Conservation (phyloP, 2,329 filamentous ascomycete genomes). For the Leptographium procerum region DNA sequence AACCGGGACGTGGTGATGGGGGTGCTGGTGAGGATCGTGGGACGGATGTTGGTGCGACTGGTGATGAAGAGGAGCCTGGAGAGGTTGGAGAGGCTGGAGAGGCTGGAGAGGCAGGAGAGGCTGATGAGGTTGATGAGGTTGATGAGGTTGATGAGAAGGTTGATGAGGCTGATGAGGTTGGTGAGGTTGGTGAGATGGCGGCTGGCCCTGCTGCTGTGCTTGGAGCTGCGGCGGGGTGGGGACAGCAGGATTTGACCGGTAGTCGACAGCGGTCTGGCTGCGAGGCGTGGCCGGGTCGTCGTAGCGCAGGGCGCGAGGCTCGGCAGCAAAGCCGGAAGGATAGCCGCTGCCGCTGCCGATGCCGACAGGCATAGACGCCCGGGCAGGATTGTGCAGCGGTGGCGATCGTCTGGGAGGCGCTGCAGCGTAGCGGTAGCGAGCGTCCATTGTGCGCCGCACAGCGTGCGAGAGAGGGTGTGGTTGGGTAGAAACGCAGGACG, state of each 20-base stretch:
- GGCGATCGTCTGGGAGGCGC: constrained; percentile 29
- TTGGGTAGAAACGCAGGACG: not conserved
- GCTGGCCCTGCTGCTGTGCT: not conserved
- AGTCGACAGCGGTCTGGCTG: constrained; percentile 5
- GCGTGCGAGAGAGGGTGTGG: not conserved
- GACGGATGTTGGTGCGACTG: not conserved
- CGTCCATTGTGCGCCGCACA: constrained; percentile 9
- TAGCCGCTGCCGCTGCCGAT: constrained; percentile 29
- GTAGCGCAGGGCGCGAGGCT: constrained; percentile 33
- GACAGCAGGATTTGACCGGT: constrained; percentile 9
- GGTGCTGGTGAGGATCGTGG: not conserved
- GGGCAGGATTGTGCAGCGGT: constrained; percentile 31
- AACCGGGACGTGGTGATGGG: constrained; percentile 15
- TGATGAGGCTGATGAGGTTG: not conserved
- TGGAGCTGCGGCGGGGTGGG: constrained; percentile 12
- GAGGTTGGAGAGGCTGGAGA: not conserved
- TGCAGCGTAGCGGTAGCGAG: constrained; percentile 11
- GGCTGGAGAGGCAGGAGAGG: no score
- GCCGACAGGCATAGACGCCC: constrained; percentile 38
- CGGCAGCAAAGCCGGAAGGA: constrained; percentile 30
- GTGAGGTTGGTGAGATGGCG: not conserved
- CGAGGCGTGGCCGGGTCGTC: constrained; percentile 11
- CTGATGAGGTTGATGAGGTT: not conserved
- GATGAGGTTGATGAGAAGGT: not conserved
- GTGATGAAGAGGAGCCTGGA: not conserved